Base-by-base conservation (phyloP, 768 basidiomycete genomes). In the Xerocomellus dryophilus region DNA sequence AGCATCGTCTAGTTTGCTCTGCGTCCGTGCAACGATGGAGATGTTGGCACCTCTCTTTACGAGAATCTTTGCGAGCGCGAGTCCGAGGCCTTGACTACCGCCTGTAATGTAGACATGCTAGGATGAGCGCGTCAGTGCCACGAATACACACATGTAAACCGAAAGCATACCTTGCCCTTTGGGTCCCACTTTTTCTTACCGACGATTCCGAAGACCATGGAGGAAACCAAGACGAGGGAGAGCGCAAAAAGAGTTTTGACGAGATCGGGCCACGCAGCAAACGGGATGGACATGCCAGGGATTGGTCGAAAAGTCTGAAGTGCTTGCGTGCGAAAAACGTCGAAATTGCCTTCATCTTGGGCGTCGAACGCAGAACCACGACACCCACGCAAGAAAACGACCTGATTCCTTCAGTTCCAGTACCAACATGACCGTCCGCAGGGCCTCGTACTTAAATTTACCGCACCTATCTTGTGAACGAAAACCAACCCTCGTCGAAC, bases 71-170 rank as follows among this genome's bases (percentile, higher is more conserved):
- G 92, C 88, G 8, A 95, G 73, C 0, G 83, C 79, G 2, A 92
- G 78, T 1, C 93, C 93, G 0, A 94, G 81, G 1, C 93, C 93
- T 14, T 84, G 76, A 39, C 85, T 88, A 4, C 90, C 93, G 3
- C 93, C 93, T 0, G 92, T 92, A 17, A 96, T 75, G 66, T 92
- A 91, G 70, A 84, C 83, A 61, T 93, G 90, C 93, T 95, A 54
- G 10, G 1, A 3, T 38, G 12, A 45, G 34, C 21, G 17, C 5
- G 42, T 58, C 20, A 50, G 40, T 11, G 38, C 43, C 25, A 18
- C 17, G 20, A 7, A 6, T 9, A 36, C 35, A 10, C 27, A 27
- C 27, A 9, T 29, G 27, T 9, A 29, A 15, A 18, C 9, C 10
- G 20, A 1, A 23, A 18, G 44, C 51, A 29, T 14, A 61, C 81